Percentiles rank a stretch among this genome's conserved stretches.
phyloP scores from a whole-genome alignment of 208 protist species.

The Wallacemonas sp. region DNA sequence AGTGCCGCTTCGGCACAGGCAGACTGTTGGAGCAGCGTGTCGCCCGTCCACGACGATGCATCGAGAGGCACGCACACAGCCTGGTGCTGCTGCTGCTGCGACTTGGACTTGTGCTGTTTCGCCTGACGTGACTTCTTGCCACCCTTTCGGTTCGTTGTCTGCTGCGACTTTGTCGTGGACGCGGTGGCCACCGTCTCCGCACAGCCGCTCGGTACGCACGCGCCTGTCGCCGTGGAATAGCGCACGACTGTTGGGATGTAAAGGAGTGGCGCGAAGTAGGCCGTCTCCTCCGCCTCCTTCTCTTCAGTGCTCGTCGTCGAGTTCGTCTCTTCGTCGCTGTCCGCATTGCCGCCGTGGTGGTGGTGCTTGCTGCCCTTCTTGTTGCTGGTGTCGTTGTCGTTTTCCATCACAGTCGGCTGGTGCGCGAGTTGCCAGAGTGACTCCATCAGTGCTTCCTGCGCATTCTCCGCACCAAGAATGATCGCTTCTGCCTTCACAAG shows the following conservation, averaged over 20 bases:
- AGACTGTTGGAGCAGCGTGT: background rate
- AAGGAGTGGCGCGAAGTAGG: conserved; percentile 52
- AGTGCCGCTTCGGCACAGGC: background rate
- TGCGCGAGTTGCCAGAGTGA: conserved; percentile 44
- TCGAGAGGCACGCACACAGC: background rate
- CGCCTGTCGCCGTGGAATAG: background rate
- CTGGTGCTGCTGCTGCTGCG: background rate
- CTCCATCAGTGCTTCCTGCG: conserved; percentile 35
- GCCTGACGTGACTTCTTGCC: too few species aligned
- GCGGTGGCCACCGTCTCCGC: background rate
- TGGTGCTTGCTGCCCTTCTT: too few species aligned
- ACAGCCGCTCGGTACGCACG: background rate
- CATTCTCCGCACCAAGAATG: conserved; percentile 37
- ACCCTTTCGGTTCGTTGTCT: background rate
- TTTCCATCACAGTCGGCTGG: background rate
- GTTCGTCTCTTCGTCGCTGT: too few species aligned
- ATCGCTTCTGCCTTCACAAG: conserved; percentile 40
- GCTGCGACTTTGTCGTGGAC: background rate
- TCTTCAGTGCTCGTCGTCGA: too few species aligned
- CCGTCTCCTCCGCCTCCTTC: too few species aligned
- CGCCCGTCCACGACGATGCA: background rate
- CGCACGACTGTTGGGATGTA: conserved; percentile 20
- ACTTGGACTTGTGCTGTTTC: background rate
- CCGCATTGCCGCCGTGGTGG: too few species aligned
- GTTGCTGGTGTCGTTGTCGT: too few species aligned